Base-by-base conservation (phyloP, 495 filamentous ascomycete genomes). In the Xylaria cubensis region DNA sequence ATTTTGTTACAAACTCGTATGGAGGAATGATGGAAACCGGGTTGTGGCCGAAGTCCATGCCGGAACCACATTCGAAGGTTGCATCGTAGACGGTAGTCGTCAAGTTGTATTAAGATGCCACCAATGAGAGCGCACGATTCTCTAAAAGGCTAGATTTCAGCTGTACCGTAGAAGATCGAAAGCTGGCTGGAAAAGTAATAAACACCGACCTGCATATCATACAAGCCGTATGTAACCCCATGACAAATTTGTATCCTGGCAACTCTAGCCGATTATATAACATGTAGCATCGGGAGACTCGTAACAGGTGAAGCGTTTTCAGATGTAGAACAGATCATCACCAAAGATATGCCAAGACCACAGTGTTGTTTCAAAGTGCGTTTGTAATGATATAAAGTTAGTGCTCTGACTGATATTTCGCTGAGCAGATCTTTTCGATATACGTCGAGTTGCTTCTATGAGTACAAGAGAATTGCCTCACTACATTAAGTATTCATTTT, bases 121-220 rank as follows among this genome's bases (percentile, higher is more conserved):
- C 51, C 51, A 55, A 55, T 55, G 21, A 26, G 51, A 26, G 48
- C 48, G n/a, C 48, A n/a, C 48, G 48, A 51, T 51, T 51, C 48
- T 10, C 10, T 8, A 51, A 21, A 51, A 21, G 48, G n/a, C 48
- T 51, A 13, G 51, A 26, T 55, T 59, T 59, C 29, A 59, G 55
- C 55, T 34, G 29, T 34, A 59, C 55, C 29, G 32, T 17, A 59
- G 29, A 59, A n/a, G 0, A 15, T 59, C 2, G 29, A 59, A 34
- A 34, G 15, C 55, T n/a, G 55, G 55, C 29, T 36, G 17, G 15
- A 32, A n/a, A 59, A 59, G 29, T 8, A 59, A 59, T 59, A 59
- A 34, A 36, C 29, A 34, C 15, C n/a, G 55, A 36, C 55, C 26
- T 59, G 26, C 55, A 36, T 36, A 59, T 59, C 29, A 19, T 36